Evolutionary conservation across 805 yeast species (phyloP).

Genomic region (Yamadazyma sp.): DNA sequence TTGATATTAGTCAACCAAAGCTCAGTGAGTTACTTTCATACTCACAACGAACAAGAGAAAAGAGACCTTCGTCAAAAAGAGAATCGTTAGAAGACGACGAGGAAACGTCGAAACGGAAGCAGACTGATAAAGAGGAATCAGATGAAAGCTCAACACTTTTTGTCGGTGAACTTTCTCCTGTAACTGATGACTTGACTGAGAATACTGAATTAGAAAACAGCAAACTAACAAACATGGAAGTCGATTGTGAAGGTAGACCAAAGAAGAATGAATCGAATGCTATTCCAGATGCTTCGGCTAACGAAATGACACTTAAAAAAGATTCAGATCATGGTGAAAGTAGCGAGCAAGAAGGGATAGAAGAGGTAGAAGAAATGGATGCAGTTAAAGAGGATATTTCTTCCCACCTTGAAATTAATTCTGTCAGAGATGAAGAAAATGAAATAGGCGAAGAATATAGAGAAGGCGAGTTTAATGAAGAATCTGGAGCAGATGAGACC

Average conservation of each 20-base stretch:
- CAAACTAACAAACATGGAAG: no score
- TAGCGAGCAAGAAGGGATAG: conserved; percentile 22
- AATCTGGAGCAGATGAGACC: not conserved
- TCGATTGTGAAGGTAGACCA: no score
- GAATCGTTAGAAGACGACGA: conserved; percentile 1
- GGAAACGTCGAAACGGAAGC: not conserved
- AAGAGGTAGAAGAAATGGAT: conserved; percentile 24
- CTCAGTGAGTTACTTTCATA: conserved; percentile 17
- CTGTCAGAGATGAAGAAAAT: conserved; percentile 20
- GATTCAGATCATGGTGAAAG: no score
- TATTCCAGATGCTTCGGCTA: no score
- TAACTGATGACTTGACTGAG: no score
- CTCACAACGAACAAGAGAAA: not conserved
- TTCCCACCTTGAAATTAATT: no score
- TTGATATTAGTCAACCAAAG: conserved; percentile 59
- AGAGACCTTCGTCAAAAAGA: no score
- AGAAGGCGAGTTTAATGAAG: conserved; percentile 24
- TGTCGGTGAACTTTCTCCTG: no score
- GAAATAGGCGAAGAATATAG: conserved; percentile 19
- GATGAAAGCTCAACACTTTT: not conserved
- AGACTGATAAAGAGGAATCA: not conserved
- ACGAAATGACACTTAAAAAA: no score
- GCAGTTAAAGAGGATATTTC: conserved; percentile 13
- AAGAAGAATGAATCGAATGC: no score
- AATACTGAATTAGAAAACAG: no score